Evolutionary conservation across 176 grass and related monocot species (phyloP).

Genomic region (Pontederia paniculata): DNA sequence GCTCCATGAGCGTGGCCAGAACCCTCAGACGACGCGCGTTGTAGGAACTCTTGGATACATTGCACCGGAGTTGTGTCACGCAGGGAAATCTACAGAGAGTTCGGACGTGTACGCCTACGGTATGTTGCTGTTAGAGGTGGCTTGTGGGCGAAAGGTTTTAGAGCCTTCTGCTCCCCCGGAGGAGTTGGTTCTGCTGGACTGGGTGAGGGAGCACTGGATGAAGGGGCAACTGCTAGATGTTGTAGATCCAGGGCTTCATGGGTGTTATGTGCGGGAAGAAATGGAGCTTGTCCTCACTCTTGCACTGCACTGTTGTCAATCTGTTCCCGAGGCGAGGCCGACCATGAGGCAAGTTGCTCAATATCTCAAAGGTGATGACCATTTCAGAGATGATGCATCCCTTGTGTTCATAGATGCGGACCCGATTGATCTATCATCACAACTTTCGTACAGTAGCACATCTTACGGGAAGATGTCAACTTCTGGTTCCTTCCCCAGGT

Average conservation of each 20-base stretch:
- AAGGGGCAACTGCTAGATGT: neutral
- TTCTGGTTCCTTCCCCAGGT: no score
- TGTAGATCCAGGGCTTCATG: neutral
- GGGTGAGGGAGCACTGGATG: constrained; percentile 16
- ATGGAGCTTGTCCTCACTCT: constrained; percentile 11
- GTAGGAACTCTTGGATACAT: no score
- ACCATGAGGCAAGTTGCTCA: constrained; percentile 33
- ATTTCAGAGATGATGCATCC: no score
- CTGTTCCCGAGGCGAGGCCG: constrained; percentile 23
- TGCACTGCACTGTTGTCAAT: constrained; percentile 14
- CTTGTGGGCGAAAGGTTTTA: constrained; percentile 8
- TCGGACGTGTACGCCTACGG: constrained; percentile 33
- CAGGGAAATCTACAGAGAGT: constrained; percentile 29
- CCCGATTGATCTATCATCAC: no score
- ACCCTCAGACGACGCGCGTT: no score
- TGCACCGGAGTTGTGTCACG: constrained; percentile 28
- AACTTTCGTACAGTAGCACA: no score
- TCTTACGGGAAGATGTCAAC: no score
- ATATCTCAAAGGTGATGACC: constrained; percentile 21
- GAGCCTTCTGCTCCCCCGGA: neutral
- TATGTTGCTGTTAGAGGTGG: no score
- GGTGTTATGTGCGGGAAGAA: neutral
- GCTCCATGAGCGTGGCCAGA: no score
- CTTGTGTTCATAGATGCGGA: no score
- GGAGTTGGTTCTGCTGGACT: neutral